These are phyloP conservation scores for Boletus rubescentipes DNA, from an alignment of 768 basidiomycete genomes.

Conservation along the genomic window DNA sequence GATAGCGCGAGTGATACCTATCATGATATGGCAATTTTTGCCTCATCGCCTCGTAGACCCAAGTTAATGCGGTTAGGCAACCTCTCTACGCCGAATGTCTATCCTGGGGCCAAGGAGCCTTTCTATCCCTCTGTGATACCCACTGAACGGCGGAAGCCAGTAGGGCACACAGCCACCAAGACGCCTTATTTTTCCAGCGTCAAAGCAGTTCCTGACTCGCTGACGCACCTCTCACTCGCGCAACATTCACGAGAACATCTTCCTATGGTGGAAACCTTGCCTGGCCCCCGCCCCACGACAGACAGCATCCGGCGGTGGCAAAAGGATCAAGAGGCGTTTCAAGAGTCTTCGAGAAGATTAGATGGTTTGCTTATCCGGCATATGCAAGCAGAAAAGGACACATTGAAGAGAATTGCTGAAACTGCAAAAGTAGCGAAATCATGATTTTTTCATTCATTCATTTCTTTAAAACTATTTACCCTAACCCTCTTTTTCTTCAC, in stretches of 20 bases:
- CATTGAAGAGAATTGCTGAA: constrained; percentile 70
- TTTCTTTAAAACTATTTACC: constrained; percentile 11
- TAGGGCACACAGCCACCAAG: constrained; percentile 49
- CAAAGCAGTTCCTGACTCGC: constrained; percentile 34
- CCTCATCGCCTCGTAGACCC: constrained; percentile 31
- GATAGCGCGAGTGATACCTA: constrained; percentile 42
- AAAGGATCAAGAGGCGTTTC: constrained; percentile 35
- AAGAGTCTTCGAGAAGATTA: constrained; percentile 62
- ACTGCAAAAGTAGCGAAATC: constrained; percentile 36
- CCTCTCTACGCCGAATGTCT: constrained; percentile 65
- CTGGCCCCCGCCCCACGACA: constrained; percentile 15
- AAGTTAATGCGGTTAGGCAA: constrained; percentile 66
- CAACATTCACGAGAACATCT: constrained; percentile 46
- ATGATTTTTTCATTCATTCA: constrained; percentile 15
- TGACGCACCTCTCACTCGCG: constrained; percentile 32
- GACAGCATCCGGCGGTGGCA: constrained; percentile 32
- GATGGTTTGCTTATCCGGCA: constrained; percentile 82
- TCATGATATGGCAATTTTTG: constrained; percentile 34
- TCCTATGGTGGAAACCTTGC: constrained; percentile 12
- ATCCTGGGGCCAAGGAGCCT: constrained; percentile 39
- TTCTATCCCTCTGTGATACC: constrained; percentile 34
- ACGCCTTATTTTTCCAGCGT: constrained; percentile 49
- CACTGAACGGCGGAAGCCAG: constrained; percentile 45
- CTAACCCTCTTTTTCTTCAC: constrained; percentile 8
- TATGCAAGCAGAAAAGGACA: constrained; percentile 81